These are phyloP conservation scores for Jamesozyma jinghongensis DNA, from an alignment of 805 yeast genomes.

Conservation along the genomic window DNA sequence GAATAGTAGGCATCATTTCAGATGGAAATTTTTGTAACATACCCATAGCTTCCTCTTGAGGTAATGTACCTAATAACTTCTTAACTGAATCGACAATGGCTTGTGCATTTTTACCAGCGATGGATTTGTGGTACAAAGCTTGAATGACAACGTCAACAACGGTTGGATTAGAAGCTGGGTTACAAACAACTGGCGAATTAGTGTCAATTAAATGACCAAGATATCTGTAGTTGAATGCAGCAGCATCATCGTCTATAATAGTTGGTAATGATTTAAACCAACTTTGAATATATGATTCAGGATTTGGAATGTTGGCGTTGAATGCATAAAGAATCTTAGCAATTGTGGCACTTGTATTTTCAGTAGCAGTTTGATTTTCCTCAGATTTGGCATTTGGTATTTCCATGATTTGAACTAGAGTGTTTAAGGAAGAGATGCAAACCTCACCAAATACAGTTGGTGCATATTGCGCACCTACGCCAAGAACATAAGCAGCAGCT, in stretches of 20 bases:
- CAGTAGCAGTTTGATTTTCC: slow-evolving; percentile 80
- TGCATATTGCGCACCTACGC: slow-evolving; percentile 78
- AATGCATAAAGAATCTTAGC: slow-evolving; percentile 70
- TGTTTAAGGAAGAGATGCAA: slow-evolving; percentile 60
- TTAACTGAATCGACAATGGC: slow-evolving; percentile 54
- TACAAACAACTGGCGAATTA: slow-evolving; percentile 49
- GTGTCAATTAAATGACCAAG: slow-evolving; percentile 61
- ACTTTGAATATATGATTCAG: slow-evolving; percentile 51
- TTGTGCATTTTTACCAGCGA: slow-evolving; percentile 65
- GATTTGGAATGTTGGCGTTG: slow-evolving; percentile 50
- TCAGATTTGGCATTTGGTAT: slow-evolving; percentile 80
- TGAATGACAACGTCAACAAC: slow-evolving; percentile 63
- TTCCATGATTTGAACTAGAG: slow-evolving; percentile 60
- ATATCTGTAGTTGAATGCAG: slow-evolving; percentile 72
- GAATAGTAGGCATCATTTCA: slow-evolving; percentile 50
- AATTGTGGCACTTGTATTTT: slow-evolving; percentile 71
- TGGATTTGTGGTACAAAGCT: slow-evolving; percentile 59
- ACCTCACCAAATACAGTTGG: slow-evolving; percentile 54
- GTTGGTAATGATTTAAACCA: slow-evolving; percentile 85
- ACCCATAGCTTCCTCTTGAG: slow-evolving; percentile 59
- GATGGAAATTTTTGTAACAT: slow-evolving; percentile 54
- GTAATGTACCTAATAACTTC: slow-evolving; percentile 51
- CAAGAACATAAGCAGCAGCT: slow-evolving; percentile 76
- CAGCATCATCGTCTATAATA: slow-evolving; percentile 77
- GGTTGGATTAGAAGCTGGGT: slow-evolving; percentile 42